phyloP scores from a whole-genome alignment of 495 filamentous ascomycete genomes.

The Trichoderma orchidacearum region DNA sequence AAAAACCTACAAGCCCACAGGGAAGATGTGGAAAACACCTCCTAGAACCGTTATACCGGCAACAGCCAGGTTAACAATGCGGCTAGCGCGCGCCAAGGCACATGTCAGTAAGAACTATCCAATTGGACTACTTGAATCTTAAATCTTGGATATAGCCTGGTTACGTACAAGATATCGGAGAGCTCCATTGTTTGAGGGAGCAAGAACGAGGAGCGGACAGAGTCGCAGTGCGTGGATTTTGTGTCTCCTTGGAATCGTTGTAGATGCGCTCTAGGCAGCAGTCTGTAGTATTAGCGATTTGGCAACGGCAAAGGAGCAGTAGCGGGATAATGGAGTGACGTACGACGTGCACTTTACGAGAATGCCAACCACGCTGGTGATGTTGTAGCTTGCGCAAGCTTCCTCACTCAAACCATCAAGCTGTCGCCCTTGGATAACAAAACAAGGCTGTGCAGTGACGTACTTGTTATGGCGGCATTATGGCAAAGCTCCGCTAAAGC shows the following conservation, averaged over 20 bases:
- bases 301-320: neutral
- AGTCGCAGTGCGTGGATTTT: neutral
- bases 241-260: neutral
- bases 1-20: conserved; percentile 36
- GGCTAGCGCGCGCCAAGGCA: conserved; percentile 36
- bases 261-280: neutral
- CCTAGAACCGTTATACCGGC: conserved; percentile 82
- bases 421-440: neutral
- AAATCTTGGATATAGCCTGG: neutral
- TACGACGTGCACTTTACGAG: neutral
- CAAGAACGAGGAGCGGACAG: neutral
- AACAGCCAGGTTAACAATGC: conserved; percentile 83
- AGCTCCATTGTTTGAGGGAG: conserved; percentile 1
- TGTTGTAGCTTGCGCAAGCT: neutral
- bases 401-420: neutral
- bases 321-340: neutral
- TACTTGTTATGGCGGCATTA: neutral
- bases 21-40: conserved; percentile 80
- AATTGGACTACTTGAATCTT: neutral
- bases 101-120: conserved; percentile 8
- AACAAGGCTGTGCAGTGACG: neutral
- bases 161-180: conserved; percentile 4
- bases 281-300: neutral
- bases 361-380: neutral
- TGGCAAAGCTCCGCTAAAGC: neutral